These are phyloP conservation scores for Fistulinella prunicolor DNA, from an alignment of 768 basidiomycete species.

Conservation along the genomic window DNA sequence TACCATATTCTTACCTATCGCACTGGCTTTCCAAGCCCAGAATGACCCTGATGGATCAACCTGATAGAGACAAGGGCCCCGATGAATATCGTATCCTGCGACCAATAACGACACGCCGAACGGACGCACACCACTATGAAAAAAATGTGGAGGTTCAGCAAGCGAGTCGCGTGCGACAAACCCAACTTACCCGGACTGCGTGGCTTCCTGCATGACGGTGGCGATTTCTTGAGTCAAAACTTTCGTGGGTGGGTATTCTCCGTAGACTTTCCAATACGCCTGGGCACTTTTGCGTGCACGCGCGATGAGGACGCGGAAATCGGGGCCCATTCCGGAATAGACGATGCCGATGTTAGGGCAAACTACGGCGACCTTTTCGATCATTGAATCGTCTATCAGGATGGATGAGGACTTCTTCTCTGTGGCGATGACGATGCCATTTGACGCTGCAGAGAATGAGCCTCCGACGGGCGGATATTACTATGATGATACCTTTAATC, in stretches of 20 bases:
- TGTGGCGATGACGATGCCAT: conserved; percentile 98
- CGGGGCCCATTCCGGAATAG: conserved; percentile 99
- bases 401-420: conserved; percentile 99
- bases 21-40: conserved; percentile 99
- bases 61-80: conserved; percentile 97
- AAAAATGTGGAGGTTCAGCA: conserved; percentile 32
- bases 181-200: conserved; percentile 86
- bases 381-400: conserved; percentile 95
- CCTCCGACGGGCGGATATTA: conserved; percentile 25
- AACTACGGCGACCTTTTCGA: conserved; percentile 95
- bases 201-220: conserved; percentile 98
- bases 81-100: conserved; percentile 92
- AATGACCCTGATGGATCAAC: conserved; percentile 98
- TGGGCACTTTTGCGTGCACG: conserved; percentile 98
- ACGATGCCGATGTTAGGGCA: conserved; percentile 99
- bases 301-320: conserved; percentile 91
- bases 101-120: conserved; percentile 97
- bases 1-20: conserved; percentile 99
- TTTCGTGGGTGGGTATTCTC: conserved; percentile 96
- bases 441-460: conserved; percentile 66
- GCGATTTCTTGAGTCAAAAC: conserved; percentile 97
- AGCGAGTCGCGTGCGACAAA: conserved; percentile 21
- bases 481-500: conserved; percentile 76
- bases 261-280: conserved; percentile 99
- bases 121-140: conserved; percentile 91